Percentiles rank a stretch among this genome's conserved stretches.
phyloP scores from a whole-genome alignment of 2,329 filamentous ascomycete genomes.

The Aspergillus nomiae region DNA sequence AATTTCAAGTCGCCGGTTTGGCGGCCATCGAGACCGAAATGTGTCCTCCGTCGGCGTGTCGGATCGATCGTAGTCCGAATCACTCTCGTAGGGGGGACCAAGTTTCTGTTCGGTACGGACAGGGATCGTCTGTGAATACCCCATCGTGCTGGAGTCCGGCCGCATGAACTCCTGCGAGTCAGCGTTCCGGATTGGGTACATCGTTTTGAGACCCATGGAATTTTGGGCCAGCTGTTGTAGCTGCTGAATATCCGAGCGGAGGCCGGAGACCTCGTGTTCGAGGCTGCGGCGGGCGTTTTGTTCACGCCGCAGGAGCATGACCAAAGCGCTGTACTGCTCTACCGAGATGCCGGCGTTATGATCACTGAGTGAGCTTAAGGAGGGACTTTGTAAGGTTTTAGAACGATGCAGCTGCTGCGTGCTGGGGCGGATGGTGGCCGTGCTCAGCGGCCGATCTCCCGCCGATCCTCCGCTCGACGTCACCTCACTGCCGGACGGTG shows the following conservation, averaged over 20 bases:
- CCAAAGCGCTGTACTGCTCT: conserved; percentile 50
- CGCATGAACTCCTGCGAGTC: conserved; percentile 36
- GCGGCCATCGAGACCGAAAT: conserved; percentile 30
- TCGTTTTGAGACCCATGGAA: conserved; percentile 33
- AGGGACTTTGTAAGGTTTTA: conserved; percentile 28
- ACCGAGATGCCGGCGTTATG: conserved; percentile 42
- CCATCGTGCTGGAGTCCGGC: conserved; percentile 17
- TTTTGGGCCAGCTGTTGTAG: conserved; percentile 35
- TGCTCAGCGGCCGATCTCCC: conserved; percentile 30
- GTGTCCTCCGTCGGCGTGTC: conserved; percentile 25
- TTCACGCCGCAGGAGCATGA: conserved; percentile 49
- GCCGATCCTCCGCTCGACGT: conserved; percentile 13
- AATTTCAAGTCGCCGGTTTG: conserved; percentile 27
- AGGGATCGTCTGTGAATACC: conserved; percentile 20
- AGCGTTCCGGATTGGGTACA: conserved; percentile 34
- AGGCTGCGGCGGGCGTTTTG: conserved; percentile 48
- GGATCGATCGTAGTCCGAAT: conserved; percentile 28
- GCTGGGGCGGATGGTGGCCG: conserved; percentile 36
- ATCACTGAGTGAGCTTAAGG: conserved; percentile 35
- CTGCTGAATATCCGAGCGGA: conserved; percentile 45
- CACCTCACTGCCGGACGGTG: conserved; percentile 7
- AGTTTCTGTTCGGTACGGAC: conserved; percentile 19
- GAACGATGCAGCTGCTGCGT: conserved; percentile 31
- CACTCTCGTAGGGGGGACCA: conserved; percentile 23
- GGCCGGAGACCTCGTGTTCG: conserved; percentile 45